Conservation (phyloP, 2,329 filamentous ascomycete genomes). For the Alternaria panax region DNA sequence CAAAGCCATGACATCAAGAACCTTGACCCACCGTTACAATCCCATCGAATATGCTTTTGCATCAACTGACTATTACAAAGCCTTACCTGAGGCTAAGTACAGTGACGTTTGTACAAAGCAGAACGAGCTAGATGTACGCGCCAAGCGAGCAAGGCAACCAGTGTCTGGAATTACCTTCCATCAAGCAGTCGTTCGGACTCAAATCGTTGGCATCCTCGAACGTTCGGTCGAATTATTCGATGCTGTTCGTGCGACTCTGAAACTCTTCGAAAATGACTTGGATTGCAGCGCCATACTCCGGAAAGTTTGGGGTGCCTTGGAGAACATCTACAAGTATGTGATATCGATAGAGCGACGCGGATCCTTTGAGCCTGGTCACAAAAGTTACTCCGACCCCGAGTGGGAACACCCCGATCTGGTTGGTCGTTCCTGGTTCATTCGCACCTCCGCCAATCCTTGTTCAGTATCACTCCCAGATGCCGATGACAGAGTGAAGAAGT, state of each 20-base stretch:
- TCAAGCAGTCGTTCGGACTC: slow-evolving; percentile 19
- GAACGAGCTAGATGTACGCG: background rate
- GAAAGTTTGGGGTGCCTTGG: slow-evolving; percentile 39
- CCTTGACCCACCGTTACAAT: too few relatives aligned
- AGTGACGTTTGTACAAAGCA: slow-evolving; percentile 13
- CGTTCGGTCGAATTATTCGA: slow-evolving; percentile 20
- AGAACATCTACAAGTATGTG: slow-evolving; percentile 19
- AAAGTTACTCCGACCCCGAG: slow-evolving; percentile 11
- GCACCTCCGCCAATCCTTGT: slow-evolving; percentile 7
- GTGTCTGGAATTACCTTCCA: slow-evolving; percentile 19
- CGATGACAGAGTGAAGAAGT: slow-evolving; percentile 17
- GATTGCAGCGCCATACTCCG: slow-evolving; percentile 29
- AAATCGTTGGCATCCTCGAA: slow-evolving; percentile 21
- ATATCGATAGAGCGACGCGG: slow-evolving; percentile 4
- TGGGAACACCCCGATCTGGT: slow-evolving; percentile 14
- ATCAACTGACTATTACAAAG: slow-evolving; percentile 35
- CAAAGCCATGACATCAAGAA: slow-evolving; percentile 25
- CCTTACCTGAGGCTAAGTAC: slow-evolving; percentile 24
- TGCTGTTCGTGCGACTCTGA: slow-evolving; percentile 22
- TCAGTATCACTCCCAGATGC: slow-evolving; percentile 17
- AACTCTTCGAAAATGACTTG: slow-evolving; percentile 33
- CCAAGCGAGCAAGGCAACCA: background rate
- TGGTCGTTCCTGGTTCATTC: slow-evolving; percentile 29
- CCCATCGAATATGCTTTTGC: slow-evolving; percentile 37
- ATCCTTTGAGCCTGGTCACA: slow-evolving; percentile 6